Evolutionary conservation across 163 green algal species (phyloP).

Genomic region (Scenedesmus sp.): DNA sequence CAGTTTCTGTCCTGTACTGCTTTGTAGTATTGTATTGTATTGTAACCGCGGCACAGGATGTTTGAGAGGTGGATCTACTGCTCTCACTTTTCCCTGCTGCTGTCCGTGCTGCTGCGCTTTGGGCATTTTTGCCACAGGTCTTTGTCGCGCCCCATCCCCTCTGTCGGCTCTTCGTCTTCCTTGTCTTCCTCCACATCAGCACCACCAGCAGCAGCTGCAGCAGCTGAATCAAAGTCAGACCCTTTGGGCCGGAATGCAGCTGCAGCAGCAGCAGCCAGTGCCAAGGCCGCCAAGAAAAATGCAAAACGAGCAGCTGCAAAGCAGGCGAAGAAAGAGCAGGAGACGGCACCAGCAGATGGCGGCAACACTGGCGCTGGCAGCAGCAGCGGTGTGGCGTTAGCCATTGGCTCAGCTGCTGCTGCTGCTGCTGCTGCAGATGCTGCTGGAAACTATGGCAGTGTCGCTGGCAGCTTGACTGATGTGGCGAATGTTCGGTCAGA

Average conservation of each 20-base stretch:
- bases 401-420: not conserved
- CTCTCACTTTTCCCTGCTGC: too few relatives aligned
- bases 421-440: too few relatives aligned
- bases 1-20: too few relatives aligned
- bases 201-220: not conserved
- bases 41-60: not conserved
- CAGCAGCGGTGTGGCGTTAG: not conserved
- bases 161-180: not conserved
- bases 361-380: not conserved
- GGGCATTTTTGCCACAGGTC: not conserved
- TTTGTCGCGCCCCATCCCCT: not conserved
- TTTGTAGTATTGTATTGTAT: not conserved
- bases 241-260: not conserved
- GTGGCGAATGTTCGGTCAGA: not conserved
- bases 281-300: slow-evolving; percentile 12
- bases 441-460: not conserved
- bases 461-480: not conserved
- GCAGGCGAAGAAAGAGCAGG: not conserved
- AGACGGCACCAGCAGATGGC: not conserved
- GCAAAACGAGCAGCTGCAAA: slow-evolving; percentile 17
- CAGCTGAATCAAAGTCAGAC: not conserved
- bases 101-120: not conserved
- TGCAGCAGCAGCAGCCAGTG: not conserved
- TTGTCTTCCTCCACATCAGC: not conserved
- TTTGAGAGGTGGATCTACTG: too few relatives aligned